Conservation (phyloP, 1,139 yeast species). For the Debaryomycetaceae sp. region DNA sequence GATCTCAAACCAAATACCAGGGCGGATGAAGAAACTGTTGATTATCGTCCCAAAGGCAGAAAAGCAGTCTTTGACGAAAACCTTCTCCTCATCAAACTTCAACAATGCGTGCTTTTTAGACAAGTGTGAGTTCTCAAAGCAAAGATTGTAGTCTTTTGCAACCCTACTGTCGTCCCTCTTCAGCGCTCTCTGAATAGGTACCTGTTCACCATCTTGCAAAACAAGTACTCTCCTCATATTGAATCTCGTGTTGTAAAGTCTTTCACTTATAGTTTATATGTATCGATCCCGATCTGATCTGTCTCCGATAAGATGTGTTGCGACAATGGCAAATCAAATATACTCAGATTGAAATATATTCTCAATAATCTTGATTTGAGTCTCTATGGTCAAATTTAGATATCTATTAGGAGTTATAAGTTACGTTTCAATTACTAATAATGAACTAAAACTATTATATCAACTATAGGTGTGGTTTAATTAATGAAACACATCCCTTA, state of each 20-base stretch:
- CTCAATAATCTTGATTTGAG: too few relatives aligned
- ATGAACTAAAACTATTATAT: too few relatives aligned
- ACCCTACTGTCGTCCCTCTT: slow-evolving; percentile 19
- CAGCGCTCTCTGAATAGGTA: slow-evolving; percentile 27
- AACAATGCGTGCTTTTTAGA: slow-evolving; percentile 31
- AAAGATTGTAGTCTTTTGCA: slow-evolving; percentile 25
- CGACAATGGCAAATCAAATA: background rate
- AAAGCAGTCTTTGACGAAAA: slow-evolving; percentile 26
- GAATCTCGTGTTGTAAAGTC: too few relatives aligned
- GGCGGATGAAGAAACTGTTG: slow-evolving; percentile 23
- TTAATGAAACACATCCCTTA: background rate
- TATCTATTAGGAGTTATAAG: too few relatives aligned
- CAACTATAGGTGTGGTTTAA: background rate
- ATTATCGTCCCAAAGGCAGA: slow-evolving; percentile 44
- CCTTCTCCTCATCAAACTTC: slow-evolving; percentile 11
- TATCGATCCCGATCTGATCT: too few relatives aligned
- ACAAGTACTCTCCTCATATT: slow-evolving; percentile 12
- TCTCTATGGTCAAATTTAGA: too few relatives aligned
- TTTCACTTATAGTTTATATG: too few relatives aligned
- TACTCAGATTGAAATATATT: background rate
- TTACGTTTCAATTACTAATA: too few relatives aligned
- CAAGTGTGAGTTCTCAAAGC: slow-evolving; percentile 30
- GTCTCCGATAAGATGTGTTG: background rate
- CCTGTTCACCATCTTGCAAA: slow-evolving; percentile 14
- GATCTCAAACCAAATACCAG: slow-evolving; percentile 17